Conservation (phyloP, 495 filamentous ascomycete genomes). For the Daldinia childiae region DNA sequence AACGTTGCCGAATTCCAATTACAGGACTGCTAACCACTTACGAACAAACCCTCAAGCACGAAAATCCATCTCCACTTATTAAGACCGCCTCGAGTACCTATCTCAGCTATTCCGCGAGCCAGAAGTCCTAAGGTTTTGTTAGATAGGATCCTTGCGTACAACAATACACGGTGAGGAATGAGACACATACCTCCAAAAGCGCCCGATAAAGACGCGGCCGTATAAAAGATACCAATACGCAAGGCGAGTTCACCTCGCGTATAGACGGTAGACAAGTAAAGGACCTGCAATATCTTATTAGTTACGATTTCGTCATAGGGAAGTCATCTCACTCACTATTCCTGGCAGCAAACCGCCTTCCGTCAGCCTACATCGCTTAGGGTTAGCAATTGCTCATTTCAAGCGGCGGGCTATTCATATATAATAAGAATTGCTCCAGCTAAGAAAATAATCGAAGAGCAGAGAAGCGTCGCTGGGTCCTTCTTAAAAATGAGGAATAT, state of each 20-base stretch:
- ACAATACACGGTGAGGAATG: slow-evolving; percentile 12
- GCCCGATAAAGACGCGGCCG: slow-evolving; percentile 64
- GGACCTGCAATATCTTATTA: slow-evolving; percentile 44
- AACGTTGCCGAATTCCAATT: neutral
- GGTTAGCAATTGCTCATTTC: slow-evolving; percentile 12
- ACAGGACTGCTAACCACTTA: slow-evolving; percentile 39
- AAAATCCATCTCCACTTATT: slow-evolving; percentile 64
- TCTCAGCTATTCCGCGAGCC: slow-evolving; percentile 54
- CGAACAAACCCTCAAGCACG: slow-evolving; percentile 59
- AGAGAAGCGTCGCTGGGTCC: slow-evolving; percentile 31
- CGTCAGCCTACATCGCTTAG: slow-evolving; percentile 41
- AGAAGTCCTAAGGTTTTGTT: slow-evolving; percentile 52
- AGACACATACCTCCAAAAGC: slow-evolving; percentile 60
- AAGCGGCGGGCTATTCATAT: neutral
- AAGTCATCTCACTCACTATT: slow-evolving; percentile 49
- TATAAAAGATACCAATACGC: slow-evolving; percentile 65
- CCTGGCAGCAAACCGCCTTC: slow-evolving; percentile 63
- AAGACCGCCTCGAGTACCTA: slow-evolving; percentile 52
- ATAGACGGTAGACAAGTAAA: slow-evolving; percentile 61
- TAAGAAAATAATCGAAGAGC: slow-evolving; percentile 14
- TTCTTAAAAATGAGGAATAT: slow-evolving; percentile 6
- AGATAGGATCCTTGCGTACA: slow-evolving; percentile 2
- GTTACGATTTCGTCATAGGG: neutral
- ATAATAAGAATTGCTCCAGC: neutral
- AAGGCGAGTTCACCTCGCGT: slow-evolving; percentile 60